phyloP scores from a whole-genome alignment of 441 rosid genomes.

The Erysimum cheiri region DNA sequence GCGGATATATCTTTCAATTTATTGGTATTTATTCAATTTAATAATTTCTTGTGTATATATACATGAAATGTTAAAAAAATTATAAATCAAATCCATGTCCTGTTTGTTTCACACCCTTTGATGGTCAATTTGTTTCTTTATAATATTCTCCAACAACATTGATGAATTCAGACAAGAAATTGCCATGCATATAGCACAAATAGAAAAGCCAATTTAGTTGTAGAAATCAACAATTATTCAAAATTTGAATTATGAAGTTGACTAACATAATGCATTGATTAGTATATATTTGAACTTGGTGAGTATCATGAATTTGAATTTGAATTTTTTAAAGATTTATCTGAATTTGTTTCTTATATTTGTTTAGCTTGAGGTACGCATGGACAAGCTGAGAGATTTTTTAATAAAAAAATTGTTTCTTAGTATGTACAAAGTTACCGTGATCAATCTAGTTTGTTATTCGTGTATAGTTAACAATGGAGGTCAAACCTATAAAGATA shows the following conservation, averaged over 20 bases:
- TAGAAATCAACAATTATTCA: background rate
- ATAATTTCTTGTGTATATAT: no score
- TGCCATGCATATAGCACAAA: background rate
- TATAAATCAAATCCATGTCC: background rate
- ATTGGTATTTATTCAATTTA: no score
- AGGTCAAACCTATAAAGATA: no score
- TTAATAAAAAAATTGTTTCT: no score
- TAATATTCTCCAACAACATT: background rate
- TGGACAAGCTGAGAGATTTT: background rate
- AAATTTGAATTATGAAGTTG: background rate
- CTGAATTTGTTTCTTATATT: background rate
- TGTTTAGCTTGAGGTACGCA: background rate
- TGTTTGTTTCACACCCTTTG: background rate
- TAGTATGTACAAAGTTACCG: no score
- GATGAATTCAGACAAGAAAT: background rate
- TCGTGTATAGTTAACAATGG: no score
- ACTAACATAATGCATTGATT: background rate
- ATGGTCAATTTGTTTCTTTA: background rate
- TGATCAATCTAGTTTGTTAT: no score
- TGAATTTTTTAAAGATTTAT: background rate
- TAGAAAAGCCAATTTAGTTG: background rate
- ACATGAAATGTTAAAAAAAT: background rate
- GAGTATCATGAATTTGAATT: background rate
- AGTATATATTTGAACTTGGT: background rate
- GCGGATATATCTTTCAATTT: no score